Evolutionary conservation across 257 asterid genomes (phyloP), one percentile per base, ranked within the genome.

Genomic region (Lithospermum erythrorhizon): DNA sequence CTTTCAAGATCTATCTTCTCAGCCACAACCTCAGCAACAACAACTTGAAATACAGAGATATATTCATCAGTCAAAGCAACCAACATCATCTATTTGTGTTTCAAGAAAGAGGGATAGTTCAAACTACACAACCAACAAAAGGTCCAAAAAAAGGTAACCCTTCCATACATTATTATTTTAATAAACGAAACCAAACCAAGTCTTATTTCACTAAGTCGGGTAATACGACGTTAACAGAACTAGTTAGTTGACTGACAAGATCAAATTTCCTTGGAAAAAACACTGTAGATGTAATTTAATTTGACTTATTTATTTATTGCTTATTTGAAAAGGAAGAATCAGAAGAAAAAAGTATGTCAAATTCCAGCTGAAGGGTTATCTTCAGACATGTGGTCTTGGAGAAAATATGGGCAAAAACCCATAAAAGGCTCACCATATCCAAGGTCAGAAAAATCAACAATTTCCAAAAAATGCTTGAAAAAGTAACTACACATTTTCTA

Each of bases 401-500:
- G 98, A 68, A 90, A 90, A 77, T 90, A 90, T 74, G 98, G 98
- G 20, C 98, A 90, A 64, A 87, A 87, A 65, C 98, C 96, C 67
- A 90, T 90, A 61, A 87, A 90, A 74, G 96, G 98, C 65, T 90
- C 96, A 10, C 96, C 96, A n/a, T 85, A 87, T 71, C 96, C 96
- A 22, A 87, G 95, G 95, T 41, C 1, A 14, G 15, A 41, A 41
- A 41, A 11, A 11, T 14, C 2, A 5, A 11, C 2, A 11, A 11
- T 41, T 41, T 41, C 49, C 18, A 11, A 13, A 11, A 13, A 41
- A 14, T 41, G 11, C 17, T 41, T 41, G 11, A 41, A 41, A 27
- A 27, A 27, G 32, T 27, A n/a, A n/a, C n/a, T n/a, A 27, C 32
- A 27, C 32, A 27, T 27, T 27, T 27, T 27, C 32, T 27, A 27